These are phyloP conservation scores for Solanum hybrid DNA, from an alignment of 305 asterid genomes.

Conservation along the genomic window DNA sequence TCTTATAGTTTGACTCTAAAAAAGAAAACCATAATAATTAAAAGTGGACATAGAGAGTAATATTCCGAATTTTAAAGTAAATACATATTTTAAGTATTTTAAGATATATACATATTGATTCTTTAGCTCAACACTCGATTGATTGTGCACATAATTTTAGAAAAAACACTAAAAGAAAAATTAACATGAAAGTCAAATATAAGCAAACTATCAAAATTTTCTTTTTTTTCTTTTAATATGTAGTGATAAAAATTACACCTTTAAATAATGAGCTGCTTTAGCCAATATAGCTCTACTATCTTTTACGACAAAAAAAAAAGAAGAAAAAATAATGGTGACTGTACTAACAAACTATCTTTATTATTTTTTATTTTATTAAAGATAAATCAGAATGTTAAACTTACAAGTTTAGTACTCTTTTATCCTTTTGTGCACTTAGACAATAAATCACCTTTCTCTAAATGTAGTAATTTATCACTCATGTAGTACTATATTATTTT, in stretches of 20 bases:
- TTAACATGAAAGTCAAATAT: background rate
- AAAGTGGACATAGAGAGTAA: too few species aligned
- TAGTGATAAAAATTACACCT: background rate
- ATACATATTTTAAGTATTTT: background rate
- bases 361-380: too few species aligned
- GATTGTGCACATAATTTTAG: background rate
- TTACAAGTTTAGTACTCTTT: background rate
- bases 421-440: background rate
- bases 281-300: background rate
- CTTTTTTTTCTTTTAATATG: background rate
- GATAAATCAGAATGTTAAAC: background rate
- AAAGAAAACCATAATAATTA: too few species aligned
- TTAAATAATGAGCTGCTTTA: background rate
- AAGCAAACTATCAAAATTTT: background rate
- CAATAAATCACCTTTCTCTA: background rate
- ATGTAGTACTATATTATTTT: background rate
- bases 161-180: background rate
- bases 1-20: too few species aligned
- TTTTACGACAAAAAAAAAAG: background rate
- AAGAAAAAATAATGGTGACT: background rate
- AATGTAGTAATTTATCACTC: background rate
- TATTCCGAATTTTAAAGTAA: too few species aligned
- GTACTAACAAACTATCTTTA: background rate
- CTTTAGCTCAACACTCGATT: background rate
- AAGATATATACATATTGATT: background rate